phyloP scores from a whole-genome alignment of 2,329 filamentous ascomycete genomes.

The Aspergillus chevalieri region DNA sequence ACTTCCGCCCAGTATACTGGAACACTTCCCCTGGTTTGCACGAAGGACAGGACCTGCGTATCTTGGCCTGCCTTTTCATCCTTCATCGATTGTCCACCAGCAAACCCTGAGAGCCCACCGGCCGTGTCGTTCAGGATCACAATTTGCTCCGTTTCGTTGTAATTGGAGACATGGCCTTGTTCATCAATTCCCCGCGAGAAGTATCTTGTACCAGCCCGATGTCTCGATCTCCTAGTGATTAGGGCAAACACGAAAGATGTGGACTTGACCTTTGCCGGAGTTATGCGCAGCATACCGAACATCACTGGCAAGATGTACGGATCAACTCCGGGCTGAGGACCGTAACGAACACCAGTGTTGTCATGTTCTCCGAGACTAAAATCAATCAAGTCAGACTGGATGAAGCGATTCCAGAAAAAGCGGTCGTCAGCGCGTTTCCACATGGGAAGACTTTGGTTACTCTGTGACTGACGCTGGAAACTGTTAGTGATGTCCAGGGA shows the following conservation, averaged over 20 bases:
- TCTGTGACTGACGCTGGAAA: slow-evolving; percentile 85
- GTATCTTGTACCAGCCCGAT: slow-evolving; percentile 86
- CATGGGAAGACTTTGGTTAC: slow-evolving; percentile 64
- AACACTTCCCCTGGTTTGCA: slow-evolving; percentile 93
- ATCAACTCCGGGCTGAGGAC: slow-evolving; percentile 68
- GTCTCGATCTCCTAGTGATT: slow-evolving; percentile 81
- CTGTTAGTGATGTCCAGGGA: slow-evolving; percentile 93
- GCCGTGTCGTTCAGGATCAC: slow-evolving; percentile 79
- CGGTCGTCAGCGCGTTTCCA: slow-evolving; percentile 94
- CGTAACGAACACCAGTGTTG: slow-evolving; percentile 40
- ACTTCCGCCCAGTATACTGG: slow-evolving; percentile 95
- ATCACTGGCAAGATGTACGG: slow-evolving; percentile 93
- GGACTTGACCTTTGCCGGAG: slow-evolving; percentile 75
- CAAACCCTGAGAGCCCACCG: slow-evolving; percentile 71
- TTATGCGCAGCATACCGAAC: slow-evolving; percentile 92
- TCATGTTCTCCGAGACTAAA: slow-evolving; percentile 60
- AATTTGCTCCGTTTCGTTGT: slow-evolving; percentile 96
- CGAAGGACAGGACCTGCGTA: slow-evolving; percentile 84
- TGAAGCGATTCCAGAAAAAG: slow-evolving; percentile 97
- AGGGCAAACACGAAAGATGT: slow-evolving; percentile 78
- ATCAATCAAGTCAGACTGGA: slow-evolving; percentile 85
- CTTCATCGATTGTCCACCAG: slow-evolving; percentile 67
- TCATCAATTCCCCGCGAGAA: slow-evolving; percentile 93
- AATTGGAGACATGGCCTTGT: slow-evolving; percentile 92
- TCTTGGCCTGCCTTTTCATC: slow-evolving; percentile 70